Evolutionary conservation across 805 yeast species (phyloP).

Genomic region (Schwanniomyces polymorphus): DNA sequence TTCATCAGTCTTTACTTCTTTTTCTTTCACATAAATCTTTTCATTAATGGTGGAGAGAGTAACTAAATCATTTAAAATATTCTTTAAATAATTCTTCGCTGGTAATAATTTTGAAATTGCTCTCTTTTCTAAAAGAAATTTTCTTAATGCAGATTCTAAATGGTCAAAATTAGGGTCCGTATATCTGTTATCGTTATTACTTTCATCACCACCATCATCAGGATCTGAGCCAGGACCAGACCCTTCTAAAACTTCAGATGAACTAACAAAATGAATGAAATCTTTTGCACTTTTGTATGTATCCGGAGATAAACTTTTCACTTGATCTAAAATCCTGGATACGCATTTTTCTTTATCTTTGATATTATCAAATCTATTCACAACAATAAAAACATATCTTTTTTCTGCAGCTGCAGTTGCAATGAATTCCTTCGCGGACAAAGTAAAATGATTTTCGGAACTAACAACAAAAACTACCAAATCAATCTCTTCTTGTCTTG

Average conservation of each 20-base stretch:
- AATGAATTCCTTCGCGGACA: slow-evolving; percentile 92
- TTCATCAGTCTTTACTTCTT: slow-evolving; percentile 44
- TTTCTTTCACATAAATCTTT: slow-evolving; percentile 50
- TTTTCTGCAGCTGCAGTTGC: slow-evolving; percentile 89
- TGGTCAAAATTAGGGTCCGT: slow-evolving; percentile 71
- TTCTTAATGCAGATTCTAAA: slow-evolving; percentile 80
- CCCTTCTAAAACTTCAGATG: slow-evolving; percentile 47
- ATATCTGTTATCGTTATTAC: slow-evolving; percentile 29
- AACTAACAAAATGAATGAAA: slow-evolving; percentile 89
- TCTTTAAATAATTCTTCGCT: slow-evolving; percentile 81
- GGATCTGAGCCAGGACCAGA: slow-evolving; percentile 29
- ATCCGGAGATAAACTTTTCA: slow-evolving; percentile 82
- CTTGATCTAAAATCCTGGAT: slow-evolving; percentile 77
- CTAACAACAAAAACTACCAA: slow-evolving; percentile 93
- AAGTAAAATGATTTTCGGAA: slow-evolving; percentile 93
- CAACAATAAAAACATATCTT: slow-evolving; percentile 89
- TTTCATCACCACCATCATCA: slow-evolving; percentile 34
- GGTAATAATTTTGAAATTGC: slow-evolving; percentile 88
- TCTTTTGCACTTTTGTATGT: slow-evolving; percentile 86
- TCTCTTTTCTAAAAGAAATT: slow-evolving; percentile 85
- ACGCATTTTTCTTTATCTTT: slow-evolving; percentile 78
- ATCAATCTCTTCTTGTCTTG: slow-evolving; percentile 96
- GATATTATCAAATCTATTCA: slow-evolving; percentile 87
- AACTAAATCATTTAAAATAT: slow-evolving; percentile 65
- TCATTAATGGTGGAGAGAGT: slow-evolving; percentile 64